Conservation (phyloP, 2,329 filamentous ascomycete genomes). For the Keithomyces neogunnii region DNA sequence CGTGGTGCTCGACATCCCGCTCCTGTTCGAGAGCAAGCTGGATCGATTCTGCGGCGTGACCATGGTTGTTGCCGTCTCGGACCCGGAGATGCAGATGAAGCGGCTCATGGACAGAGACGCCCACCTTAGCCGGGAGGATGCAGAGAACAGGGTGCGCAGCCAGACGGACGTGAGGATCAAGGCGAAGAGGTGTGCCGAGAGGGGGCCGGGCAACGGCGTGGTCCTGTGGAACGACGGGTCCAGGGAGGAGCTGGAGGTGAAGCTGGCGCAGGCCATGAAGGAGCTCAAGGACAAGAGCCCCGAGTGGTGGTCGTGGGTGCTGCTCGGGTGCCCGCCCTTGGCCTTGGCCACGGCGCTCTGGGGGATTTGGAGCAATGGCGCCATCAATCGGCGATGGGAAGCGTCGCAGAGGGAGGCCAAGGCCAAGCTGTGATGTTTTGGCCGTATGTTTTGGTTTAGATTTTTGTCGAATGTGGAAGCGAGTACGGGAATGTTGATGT, state of each 20-base stretch:
- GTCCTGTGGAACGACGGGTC: constrained; percentile 88
- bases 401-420: constrained; percentile 36
- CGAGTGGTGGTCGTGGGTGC: constrained; percentile 73
- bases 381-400: constrained; percentile 64
- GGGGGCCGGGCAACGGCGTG: constrained; percentile 57
- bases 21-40: constrained; percentile 83
- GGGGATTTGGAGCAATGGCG: constrained; percentile 64
- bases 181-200: constrained; percentile 62
- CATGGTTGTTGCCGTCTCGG: constrained; percentile 75
- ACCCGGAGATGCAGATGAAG: constrained; percentile 74
- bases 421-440: constrained; percentile 6
- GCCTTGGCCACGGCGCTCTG: constrained; percentile 60
- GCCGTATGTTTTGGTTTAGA: no score
- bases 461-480: no score
- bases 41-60: constrained; percentile 80
- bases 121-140: constrained; percentile 77
- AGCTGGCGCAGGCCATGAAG: constrained; percentile 58
- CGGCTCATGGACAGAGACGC: constrained; percentile 66
- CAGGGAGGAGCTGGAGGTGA: constrained; percentile 57
- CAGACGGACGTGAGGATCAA: constrained; percentile 84
- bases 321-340: constrained; percentile 64
- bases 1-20: constrained; percentile 82
- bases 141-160: constrained; percentile 74
- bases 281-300: constrained; percentile 58
- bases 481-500: no score